Conservation (phyloP, 345 rosid genomes). For the Eucalyptus polybractea region DNA sequence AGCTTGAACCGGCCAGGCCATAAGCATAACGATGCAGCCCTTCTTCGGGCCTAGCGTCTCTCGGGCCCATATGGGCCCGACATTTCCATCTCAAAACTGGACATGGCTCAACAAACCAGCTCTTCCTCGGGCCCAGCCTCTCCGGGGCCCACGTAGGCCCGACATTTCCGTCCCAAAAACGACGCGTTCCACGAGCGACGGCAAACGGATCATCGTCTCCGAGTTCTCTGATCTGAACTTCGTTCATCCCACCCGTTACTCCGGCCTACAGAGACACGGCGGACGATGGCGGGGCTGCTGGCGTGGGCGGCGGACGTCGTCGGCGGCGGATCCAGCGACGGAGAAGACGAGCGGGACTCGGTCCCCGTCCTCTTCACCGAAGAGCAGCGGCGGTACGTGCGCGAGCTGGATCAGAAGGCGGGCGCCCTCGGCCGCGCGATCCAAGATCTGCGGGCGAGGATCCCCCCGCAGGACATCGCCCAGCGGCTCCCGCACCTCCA, state of each 20-base stretch:
- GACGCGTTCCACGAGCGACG: not conserved
- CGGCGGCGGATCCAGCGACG: conserved; percentile 36
- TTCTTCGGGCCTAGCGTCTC: not conserved
- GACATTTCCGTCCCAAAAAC: not conserved
- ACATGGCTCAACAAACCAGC: not conserved
- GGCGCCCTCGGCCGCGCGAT: conserved; percentile 63
- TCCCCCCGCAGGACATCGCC: conserved; percentile 81
- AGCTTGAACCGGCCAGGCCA: not conserved
- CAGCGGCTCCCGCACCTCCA: conserved; percentile 88
- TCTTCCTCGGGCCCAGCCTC: not conserved
- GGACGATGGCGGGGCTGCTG: conserved; percentile 65
- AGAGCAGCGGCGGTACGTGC: conserved; percentile 60
- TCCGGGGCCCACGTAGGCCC: not conserved
- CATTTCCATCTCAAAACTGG: not conserved
- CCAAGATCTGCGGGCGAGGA: conserved; percentile 74
- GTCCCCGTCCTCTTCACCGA: conserved; percentile 43
- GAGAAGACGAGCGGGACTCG: conserved; percentile 10
- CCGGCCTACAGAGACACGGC: not conserved
- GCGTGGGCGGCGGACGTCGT: conserved; percentile 98
- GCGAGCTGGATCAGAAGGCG: conserved; percentile 61
- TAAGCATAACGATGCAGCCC: not conserved
- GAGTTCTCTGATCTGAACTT: not conserved
- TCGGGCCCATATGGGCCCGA: rapidly evolving
- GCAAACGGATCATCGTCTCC: not conserved
- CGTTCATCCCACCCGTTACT: not conserved